Conservation (phyloP, 805 yeast genomes). For the Hanseniaspora taiwanica region DNA sequence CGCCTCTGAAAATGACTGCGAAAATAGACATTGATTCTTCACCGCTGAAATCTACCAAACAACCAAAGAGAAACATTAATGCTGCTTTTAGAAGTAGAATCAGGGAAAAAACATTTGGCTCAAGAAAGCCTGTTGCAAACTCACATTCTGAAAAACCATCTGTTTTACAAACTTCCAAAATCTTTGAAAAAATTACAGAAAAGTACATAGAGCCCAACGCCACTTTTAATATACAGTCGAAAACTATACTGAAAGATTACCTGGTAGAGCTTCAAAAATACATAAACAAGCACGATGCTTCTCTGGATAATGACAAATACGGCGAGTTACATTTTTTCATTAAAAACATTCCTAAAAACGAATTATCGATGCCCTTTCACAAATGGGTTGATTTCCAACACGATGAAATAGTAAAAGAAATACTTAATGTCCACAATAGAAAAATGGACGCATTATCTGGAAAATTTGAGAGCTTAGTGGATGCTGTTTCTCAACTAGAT, state of each 20-base stretch:
- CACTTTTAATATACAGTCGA: background rate
- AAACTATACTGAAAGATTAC: conserved; percentile 11
- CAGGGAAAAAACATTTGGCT: too few species aligned
- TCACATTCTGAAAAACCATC: too few species aligned
- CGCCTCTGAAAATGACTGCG: background rate
- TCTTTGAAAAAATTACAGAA: background rate
- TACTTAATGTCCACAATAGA: conserved; percentile 34
- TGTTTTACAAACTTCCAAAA: too few species aligned
- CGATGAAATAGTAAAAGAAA: conserved; percentile 32
- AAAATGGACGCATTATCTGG: too few species aligned
- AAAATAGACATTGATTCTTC: background rate
- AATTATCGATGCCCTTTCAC: conserved; percentile 52
- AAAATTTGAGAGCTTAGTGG: too few species aligned
- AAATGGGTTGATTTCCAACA: conserved; percentile 52
- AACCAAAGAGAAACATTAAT: background rate
- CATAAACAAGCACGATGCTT: conserved; percentile 16
- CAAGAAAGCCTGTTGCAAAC: too few species aligned
- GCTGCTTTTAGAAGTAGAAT: background rate
- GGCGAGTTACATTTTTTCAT: conserved; percentile 54
- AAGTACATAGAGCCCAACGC: background rate
- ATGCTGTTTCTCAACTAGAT: too few species aligned
- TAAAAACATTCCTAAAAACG: conserved; percentile 55
- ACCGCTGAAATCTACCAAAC: background rate
- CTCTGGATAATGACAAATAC: conserved; percentile 39
- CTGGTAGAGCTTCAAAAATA: conserved; percentile 17